Evolutionary conservation across 768 basidiomycete genomes (phyloP), one percentile per base, ranked within the genome.

Genomic region (Coprinopsis marcescibilis): DNA sequence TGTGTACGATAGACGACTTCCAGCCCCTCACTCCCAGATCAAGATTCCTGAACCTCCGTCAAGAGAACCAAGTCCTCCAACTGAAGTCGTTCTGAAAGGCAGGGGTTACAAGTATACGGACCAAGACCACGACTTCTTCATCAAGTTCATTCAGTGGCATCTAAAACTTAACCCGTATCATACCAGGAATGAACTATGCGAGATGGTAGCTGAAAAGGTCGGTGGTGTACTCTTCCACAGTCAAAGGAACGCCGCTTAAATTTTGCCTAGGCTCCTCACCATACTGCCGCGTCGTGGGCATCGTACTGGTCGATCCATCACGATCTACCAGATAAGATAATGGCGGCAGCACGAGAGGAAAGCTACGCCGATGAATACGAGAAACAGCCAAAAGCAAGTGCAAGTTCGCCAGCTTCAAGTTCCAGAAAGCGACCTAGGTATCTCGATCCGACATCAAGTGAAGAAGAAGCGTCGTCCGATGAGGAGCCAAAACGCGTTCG

Each of bases 1-100:
- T 32, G 69, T 72, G 21, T 77, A 65, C 52, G 70, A 67, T 36
- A 58, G 62, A 37, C 72, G 70, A 42, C 60, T 83, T 25, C 78
- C 81, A 40, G 69, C 80, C 4, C 81, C 81, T n/a, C 75, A 83
- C 55, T 68, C 76, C 38, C 74, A 79, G 38, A 66, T 83, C 45
- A 73, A 69, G 52, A 66, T 81, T 25, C 85, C 83, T 4, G 68
- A 70, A 6, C 79, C 81, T 12, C 83, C 85, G 1, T 78, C 79
- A 17, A 78, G 82, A 37, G 79, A 80, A n/a, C 85, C 85, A 1
- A 77, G 71, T 2, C 85, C 85, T 19, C 85, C 85, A 5, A 72
- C 70, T 7, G 60, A 60, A 46, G 57, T 80, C 21, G 65, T 80
- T 45, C 68, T 66, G 30, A 64, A 63, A 43, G 71, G 67, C 11